These are phyloP conservation scores for Pseudotsuga menziesii DNA, from an alignment of 75 land plant genomes.

Conservation along the genomic window DNA sequence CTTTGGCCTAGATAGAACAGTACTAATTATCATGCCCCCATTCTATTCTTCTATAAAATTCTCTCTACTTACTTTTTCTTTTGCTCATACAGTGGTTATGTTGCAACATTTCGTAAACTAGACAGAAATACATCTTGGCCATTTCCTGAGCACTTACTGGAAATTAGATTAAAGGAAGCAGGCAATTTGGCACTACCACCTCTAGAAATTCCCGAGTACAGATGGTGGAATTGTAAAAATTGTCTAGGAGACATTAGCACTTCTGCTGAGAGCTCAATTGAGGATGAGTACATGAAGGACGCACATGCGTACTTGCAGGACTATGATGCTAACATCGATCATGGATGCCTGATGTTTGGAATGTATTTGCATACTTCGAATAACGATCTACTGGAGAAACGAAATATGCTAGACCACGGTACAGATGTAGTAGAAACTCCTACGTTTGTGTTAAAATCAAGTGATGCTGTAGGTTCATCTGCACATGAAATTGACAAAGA, in stretches of 20 bases:
- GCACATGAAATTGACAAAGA: background rate
- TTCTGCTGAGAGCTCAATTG: background rate
- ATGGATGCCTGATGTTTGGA: background rate
- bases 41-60: background rate
- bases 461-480: background rate
- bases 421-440: background rate
- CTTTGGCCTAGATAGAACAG: background rate
- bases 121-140: constrained; percentile 8
- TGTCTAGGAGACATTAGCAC: background rate
- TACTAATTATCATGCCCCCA: background rate
- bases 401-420: background rate
- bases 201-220: background rate
- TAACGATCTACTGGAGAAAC: background rate
- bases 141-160: constrained; percentile 6
- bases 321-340: background rate
- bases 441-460: background rate
- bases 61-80: background rate
- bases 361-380: background rate
- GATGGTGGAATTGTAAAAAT: constrained; percentile 12
- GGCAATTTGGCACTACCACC: background rate
- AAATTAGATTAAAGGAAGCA: constrained; percentile 7
- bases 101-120: background rate
- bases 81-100: constrained; percentile 4
- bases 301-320: background rate
- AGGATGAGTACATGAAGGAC: background rate